These are phyloP conservation scores for Tetrapisispora arboricola DNA, from an alignment of 805 yeast species.

Conservation along the genomic window DNA sequence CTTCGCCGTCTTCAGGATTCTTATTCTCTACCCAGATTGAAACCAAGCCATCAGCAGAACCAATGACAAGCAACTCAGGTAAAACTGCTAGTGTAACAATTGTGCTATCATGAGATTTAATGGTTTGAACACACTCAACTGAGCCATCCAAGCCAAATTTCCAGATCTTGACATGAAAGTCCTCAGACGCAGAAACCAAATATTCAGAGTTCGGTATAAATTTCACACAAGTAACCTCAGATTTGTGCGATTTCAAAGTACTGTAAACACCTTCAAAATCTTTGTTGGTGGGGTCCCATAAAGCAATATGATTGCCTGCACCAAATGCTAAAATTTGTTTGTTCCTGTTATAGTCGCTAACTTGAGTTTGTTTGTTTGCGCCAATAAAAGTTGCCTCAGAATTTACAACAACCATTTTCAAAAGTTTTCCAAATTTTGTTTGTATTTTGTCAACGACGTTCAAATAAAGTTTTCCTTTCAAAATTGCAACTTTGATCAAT, in stretches of 20 bases:
- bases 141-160: conserved; percentile 14
- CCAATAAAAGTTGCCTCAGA: conserved; percentile 59
- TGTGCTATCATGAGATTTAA: conserved; percentile 38
- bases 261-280: conserved; percentile 37
- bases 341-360: conserved; percentile 39
- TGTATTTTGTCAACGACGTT: too few relatives aligned
- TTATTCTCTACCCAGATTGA: conserved; percentile 37
- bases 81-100: conserved; percentile 44
- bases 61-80: conserved; percentile 40
- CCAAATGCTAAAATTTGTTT: conserved; percentile 54
- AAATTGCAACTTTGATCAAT: too few relatives aligned
- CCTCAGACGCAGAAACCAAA: conserved; percentile 60
- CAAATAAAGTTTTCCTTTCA: too few relatives aligned
- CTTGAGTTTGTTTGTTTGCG: conserved; percentile 56
- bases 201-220: conserved; percentile 38
- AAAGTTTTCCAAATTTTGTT: background rate
- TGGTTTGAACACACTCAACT: conserved; percentile 22
- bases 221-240: conserved; percentile 57
- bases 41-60: conserved; percentile 53
- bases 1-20: conserved; percentile 6
- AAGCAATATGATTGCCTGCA: conserved; percentile 53
- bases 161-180: conserved; percentile 56
- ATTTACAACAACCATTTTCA: conserved; percentile 4
- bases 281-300: conserved; percentile 50
- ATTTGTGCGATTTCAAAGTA: conserved; percentile 52